Conservation (phyloP, 2,329 filamentous ascomycete genomes). For the Colletotrichum musicola region DNA sequence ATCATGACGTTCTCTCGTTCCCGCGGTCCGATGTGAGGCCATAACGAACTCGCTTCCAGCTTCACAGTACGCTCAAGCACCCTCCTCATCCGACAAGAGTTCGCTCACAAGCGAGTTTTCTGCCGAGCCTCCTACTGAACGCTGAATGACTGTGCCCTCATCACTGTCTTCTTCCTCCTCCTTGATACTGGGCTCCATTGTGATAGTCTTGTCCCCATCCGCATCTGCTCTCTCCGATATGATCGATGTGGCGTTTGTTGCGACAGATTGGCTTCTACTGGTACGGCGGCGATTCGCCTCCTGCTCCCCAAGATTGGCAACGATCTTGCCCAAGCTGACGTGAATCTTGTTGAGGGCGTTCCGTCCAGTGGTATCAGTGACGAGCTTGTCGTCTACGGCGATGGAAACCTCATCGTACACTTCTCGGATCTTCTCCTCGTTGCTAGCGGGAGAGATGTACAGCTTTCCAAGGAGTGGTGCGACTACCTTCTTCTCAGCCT, state of each 20-base stretch:
- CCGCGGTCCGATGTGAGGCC: neutral
- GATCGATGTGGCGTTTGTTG: conserved; percentile 40
- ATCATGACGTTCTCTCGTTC: conserved; percentile 10
- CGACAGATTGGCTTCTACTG: conserved; percentile 60
- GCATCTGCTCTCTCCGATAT: conserved; percentile 42
- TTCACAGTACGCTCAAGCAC: conserved; percentile 33
- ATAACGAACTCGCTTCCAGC: conserved; percentile 12
- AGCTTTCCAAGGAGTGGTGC: conserved; percentile 85
- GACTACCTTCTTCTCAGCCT: conserved; percentile 88
- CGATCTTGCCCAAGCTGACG: conserved; percentile 75
- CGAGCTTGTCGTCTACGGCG: conserved; percentile 72
- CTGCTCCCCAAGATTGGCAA: conserved; percentile 68
- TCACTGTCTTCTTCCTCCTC: conserved; percentile 56
- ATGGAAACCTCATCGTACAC: conserved; percentile 70
- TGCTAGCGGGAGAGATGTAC: conserved; percentile 77
- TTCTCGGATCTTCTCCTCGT: conserved; percentile 68
- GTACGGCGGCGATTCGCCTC: conserved; percentile 52
- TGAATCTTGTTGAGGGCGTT: conserved; percentile 78
- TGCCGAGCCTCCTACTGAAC: conserved; percentile 47
- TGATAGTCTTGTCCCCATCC: conserved; percentile 54
- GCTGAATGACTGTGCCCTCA: conserved; percentile 43
- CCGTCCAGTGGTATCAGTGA: conserved; percentile 70
- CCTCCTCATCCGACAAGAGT: conserved; percentile 56
- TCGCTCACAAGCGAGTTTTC: conserved; percentile 55
- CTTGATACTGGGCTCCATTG: conserved; percentile 60